Percentiles rank a stretch among this genome's conserved stretches.
Conservation (phyloP, 768 basidiomycete genomes). For the Pilatotrama ljubarskyi region DNA sequence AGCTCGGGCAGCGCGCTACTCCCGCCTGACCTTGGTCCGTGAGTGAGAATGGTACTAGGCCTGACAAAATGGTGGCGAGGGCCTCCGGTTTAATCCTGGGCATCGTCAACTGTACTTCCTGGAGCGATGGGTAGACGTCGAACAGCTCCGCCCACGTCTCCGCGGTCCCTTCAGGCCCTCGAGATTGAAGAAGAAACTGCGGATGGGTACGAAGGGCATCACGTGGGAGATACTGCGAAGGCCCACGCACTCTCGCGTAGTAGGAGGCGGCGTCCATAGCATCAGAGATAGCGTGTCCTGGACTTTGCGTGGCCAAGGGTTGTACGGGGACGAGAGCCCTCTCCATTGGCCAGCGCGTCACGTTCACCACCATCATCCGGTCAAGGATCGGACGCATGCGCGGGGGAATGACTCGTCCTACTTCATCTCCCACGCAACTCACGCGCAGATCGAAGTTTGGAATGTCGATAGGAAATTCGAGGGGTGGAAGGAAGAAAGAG, state of each 20-base stretch:
- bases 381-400: background rate
- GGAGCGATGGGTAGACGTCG: background rate
- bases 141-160: background rate
- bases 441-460: background rate
- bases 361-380: background rate
- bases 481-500: background rate
- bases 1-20: background rate
- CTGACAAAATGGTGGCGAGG: background rate
- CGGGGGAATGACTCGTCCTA: background rate
- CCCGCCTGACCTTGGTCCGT: background rate
- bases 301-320: background rate
- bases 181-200: background rate
- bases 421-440: background rate
- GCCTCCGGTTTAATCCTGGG: background rate
- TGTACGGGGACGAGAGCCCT: background rate
- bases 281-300: background rate
- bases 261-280: background rate
- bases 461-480: background rate
- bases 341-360: background rate
- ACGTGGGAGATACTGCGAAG: background rate
- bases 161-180: background rate
- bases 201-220: background rate
- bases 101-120: background rate
- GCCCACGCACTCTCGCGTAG: background rate
- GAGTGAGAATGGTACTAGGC: background rate